Evolutionary conservation across 1,139 yeast genomes (phyloP), one percentile per base, ranked within the genome.

Genomic region (Geotrichum bryndzae): DNA sequence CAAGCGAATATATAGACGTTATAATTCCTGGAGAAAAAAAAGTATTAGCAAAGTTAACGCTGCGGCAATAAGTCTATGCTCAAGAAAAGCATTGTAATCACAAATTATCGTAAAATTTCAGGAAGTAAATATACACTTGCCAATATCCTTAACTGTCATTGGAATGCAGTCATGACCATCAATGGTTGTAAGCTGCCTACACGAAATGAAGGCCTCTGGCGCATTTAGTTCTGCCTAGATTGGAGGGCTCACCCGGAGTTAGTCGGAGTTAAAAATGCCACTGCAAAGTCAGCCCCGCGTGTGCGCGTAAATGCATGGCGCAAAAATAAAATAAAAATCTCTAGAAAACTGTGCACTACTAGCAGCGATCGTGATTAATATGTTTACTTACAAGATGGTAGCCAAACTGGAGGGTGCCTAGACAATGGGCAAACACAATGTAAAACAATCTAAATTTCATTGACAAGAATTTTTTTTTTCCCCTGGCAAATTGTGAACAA

Each of bases 371-470:
- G 45, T 11, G 25, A 31, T 4, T 29, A 5, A 29, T 2, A 8
- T 29, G 33, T 2, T 22, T 23, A 66, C 73, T 53, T 61, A 72
- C 77, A 81, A 91, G 81, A 72, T 91, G 97, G 72, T 86, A 90
- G 1, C 98, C 97, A 73, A 86, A 91, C 71, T 90, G 96, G n/a
- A 90, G 75, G 1, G 95, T 84, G 8, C 90, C 87, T 45, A 89
- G 70, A 67, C 92, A 86, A 1, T 86, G 84, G 11, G 86, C 80
- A 0, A 62, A 62, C 5, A 68, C 72, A 35, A 68, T 65, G 27
- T 63, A 60, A n/a, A 66, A 53, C 2, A 60, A 57, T 29, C 54
- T 45, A 2, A 53, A 23, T 11, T 23, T 22, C 7, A 52, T 29
- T 52, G 38, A n/a, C 38, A 15, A 22, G 6, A 7, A 10, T 46